These are phyloP conservation scores for Cordyceps pruinosa DNA, from an alignment of 2,329 filamentous ascomycete species.

Conservation along the genomic window DNA sequence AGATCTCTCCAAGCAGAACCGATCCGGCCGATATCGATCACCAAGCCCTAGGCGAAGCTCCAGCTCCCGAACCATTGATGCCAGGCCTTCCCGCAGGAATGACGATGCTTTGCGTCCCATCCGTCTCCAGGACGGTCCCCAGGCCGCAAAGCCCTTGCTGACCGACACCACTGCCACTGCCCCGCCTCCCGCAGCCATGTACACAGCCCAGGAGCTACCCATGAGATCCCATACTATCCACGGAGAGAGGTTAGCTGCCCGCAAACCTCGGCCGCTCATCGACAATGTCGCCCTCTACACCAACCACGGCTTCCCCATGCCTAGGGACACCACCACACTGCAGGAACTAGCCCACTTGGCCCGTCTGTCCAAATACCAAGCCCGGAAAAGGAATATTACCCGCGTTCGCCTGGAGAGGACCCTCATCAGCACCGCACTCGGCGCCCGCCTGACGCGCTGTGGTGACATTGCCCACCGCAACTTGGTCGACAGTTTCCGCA, in stretches of 20 bases:
- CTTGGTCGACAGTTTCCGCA: conserved; percentile 70
- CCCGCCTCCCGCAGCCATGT: background rate
- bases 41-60: background rate
- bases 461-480: conserved; percentile 69
- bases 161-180: conserved; percentile 2
- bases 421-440: conserved; percentile 67
- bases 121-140: conserved; percentile 5
- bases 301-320: conserved; percentile 52
- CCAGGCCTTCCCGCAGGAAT: background rate
- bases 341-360: conserved; percentile 74
- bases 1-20: background rate
- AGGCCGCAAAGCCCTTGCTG: conserved; percentile 4
- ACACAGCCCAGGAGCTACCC: background rate
- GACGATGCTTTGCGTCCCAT: background rate
- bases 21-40: background rate
- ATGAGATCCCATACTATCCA: conserved; percentile 4
- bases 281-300: conserved; percentile 61
- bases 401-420: conserved; percentile 67
- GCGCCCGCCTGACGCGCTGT: conserved; percentile 65
- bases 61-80: conserved; percentile 1
- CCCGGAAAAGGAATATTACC: conserved; percentile 69
- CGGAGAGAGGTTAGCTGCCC: conserved; percentile 1
- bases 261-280: conserved; percentile 42
- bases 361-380: conserved; percentile 71
- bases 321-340: conserved; percentile 61